These are phyloP conservation scores for Pichia nanzhaoensis DNA, from an alignment of 805 yeast genomes.

Conservation along the genomic window DNA sequence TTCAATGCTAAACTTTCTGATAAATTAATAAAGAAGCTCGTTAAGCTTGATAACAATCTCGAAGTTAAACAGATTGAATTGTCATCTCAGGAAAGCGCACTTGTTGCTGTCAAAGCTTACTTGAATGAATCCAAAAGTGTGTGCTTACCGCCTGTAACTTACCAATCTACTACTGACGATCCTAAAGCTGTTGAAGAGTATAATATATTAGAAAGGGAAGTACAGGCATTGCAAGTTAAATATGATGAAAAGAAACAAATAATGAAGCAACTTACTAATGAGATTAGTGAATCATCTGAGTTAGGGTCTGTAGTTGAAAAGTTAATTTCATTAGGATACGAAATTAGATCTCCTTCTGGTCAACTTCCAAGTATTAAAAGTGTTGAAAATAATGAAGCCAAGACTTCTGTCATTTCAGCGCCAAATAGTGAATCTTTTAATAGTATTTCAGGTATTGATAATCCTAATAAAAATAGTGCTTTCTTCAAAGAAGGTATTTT, in stretches of 20 bases:
- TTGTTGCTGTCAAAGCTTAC: conserved; percentile 15
- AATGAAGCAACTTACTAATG: conserved; percentile 16
- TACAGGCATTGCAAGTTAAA: conserved; percentile 3
- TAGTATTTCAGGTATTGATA: conserved; percentile 7
- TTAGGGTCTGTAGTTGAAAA: conserved; percentile 3
- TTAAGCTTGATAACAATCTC: conserved; percentile 7
- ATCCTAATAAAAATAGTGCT: conserved; percentile 17
- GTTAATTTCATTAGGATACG: conserved; percentile 11
- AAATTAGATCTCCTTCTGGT: conserved; percentile 5
- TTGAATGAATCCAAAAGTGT: conserved; percentile 11
- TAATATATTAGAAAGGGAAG: conserved; percentile 9
- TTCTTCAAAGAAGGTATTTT: conserved; percentile 17
- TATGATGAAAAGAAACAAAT: conserved; percentile 8
- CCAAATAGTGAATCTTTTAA: conserved; percentile 6
- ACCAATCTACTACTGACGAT: neutral
- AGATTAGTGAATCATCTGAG: conserved; percentile 17
- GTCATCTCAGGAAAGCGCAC: conserved; percentile 12
- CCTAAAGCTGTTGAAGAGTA: neutral
- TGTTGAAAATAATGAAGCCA: neutral
- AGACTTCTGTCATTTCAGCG: neutral
- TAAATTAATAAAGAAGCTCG: conserved; percentile 2
- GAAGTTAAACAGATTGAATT: conserved; percentile 13
- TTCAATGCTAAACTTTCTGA: neutral
- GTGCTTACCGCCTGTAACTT: conserved; percentile 8
- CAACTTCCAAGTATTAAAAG: neutral